phyloP scores from a whole-genome alignment of 441 rosid species.

The Bocquillonia castaneifolia region DNA sequence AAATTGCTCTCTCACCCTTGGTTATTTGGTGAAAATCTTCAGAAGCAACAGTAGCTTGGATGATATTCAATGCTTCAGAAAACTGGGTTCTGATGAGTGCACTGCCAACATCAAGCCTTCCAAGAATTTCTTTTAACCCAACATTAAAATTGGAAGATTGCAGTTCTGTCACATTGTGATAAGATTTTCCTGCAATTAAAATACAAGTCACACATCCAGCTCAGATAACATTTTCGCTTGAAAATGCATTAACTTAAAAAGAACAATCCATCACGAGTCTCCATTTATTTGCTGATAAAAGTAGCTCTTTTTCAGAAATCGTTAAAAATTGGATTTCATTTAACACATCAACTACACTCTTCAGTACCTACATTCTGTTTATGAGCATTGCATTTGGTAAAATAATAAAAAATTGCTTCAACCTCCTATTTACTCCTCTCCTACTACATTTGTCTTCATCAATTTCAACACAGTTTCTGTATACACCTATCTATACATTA shows the following conservation, averaged over 20 bases:
- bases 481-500: background rate
- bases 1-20: constrained; percentile 29
- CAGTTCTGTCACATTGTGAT: constrained; percentile 15
- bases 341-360: background rate
- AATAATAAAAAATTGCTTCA: background rate
- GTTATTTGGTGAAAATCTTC: constrained; percentile 37
- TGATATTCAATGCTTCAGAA: constrained; percentile 53
- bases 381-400: background rate
- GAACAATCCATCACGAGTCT: background rate
- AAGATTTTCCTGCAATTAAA: constrained; percentile 31
- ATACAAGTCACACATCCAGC: constrained; percentile 8
- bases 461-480: background rate
- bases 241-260: background rate
- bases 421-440: background rate
- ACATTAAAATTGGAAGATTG: constrained; percentile 31
- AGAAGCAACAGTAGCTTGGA: constrained; percentile 47
- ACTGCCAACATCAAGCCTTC: constrained; percentile 30
- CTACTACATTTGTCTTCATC: background rate
- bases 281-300: background rate
- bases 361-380: background rate
- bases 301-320: background rate
- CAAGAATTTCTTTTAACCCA: constrained; percentile 63
- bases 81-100: constrained; percentile 31
- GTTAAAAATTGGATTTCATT: background rate
- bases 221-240: background rate